phyloP scores from a whole-genome alignment of 2,329 filamentous ascomycete species.

The Monosporascus cannonballus region DNA sequence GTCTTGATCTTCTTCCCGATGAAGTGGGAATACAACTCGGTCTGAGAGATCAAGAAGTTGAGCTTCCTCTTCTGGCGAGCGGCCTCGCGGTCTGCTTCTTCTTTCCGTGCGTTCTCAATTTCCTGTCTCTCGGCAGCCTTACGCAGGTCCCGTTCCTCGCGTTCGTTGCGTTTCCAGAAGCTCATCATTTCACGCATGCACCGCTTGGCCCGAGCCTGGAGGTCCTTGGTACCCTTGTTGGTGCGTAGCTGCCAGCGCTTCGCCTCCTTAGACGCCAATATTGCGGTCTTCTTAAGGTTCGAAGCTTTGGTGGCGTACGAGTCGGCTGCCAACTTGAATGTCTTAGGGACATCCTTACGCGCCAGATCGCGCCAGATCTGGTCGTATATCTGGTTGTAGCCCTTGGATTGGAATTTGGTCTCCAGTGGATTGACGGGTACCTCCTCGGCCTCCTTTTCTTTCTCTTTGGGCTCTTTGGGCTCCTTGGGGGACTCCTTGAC shows the following conservation, averaged over 20 bases:
- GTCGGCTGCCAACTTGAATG: slow-evolving; percentile 79
- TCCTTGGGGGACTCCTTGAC: slow-evolving; percentile 36
- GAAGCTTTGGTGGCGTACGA: slow-evolving; percentile 83
- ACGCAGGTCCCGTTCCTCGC: slow-evolving; percentile 89
- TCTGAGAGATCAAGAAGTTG: slow-evolving; percentile 98
- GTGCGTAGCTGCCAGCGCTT: slow-evolving; percentile 95
- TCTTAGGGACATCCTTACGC: slow-evolving; percentile 88
- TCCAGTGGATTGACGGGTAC: slow-evolving; percentile 41
- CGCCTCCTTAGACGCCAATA: slow-evolving; percentile 93
- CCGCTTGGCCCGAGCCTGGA: slow-evolving; percentile 92
- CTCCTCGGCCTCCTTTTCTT: slow-evolving; percentile 32
- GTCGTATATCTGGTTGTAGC: slow-evolving; percentile 94
- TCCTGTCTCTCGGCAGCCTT: slow-evolving; percentile 94
- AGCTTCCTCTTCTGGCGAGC: slow-evolving; percentile 97
- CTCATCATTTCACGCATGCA: slow-evolving; percentile 99
- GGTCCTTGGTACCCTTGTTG: slow-evolving; percentile 97
- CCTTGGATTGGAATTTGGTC: slow-evolving; percentile 75
- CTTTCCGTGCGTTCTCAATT: slow-evolving; percentile 91
- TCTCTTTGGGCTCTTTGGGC: slow-evolving; percentile 30
- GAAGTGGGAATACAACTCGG: slow-evolving; percentile 97
- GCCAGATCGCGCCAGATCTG: slow-evolving; percentile 96
- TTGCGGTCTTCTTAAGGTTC: slow-evolving; percentile 97
- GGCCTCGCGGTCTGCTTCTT: slow-evolving; percentile 94
- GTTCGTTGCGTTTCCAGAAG: slow-evolving; percentile 99
- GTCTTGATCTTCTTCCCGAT: slow-evolving; percentile 99